phyloP scores from a whole-genome alignment of 257 asterid species.

The Capsicum chinense region DNA sequence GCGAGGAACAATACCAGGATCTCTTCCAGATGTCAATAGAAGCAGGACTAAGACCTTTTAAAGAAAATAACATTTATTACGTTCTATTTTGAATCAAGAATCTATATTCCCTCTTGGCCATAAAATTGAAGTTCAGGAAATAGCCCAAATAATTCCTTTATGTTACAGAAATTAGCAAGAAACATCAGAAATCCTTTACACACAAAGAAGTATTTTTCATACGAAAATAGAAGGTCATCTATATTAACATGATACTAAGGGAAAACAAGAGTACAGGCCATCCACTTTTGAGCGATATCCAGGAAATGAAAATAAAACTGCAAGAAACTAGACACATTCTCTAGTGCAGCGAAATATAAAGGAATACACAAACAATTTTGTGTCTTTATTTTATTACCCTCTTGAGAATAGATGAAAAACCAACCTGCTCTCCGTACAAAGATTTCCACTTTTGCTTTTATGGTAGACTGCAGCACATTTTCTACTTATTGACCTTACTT shows the following conservation, averaged over 20 bases:
- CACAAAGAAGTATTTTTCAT: background rate
- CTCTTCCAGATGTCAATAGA: constrained; percentile 80
- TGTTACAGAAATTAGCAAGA: constrained; percentile 11
- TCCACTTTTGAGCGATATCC: background rate
- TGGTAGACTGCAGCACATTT: constrained; percentile 1
- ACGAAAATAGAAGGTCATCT: background rate
- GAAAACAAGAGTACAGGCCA: constrained; percentile 1
- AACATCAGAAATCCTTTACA: constrained; percentile 10
- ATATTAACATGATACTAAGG: background rate
- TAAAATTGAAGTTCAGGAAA: constrained; percentile 13
- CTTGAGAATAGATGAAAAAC: constrained; percentile 18
- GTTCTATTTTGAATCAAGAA: constrained; percentile 7
- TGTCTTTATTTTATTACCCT: constrained; percentile 10
- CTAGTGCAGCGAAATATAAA: background rate
- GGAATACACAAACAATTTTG: background rate
- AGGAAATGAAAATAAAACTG: constrained; percentile 4
- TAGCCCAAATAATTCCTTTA: background rate
- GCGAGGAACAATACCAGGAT: constrained; percentile 96
- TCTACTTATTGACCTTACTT: background rate
- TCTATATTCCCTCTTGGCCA: background rate
- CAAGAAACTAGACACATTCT: background rate
- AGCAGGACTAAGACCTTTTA: constrained; percentile 75
- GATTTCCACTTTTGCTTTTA: background rate
- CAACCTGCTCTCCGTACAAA: background rate
- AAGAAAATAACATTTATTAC: constrained; percentile 4